Percentiles rank a stretch among this genome's conserved stretches.
phyloP scores from a whole-genome alignment of 2,329 filamentous ascomycete genomes.

The Pseudogymnoascus sp. region DNA sequence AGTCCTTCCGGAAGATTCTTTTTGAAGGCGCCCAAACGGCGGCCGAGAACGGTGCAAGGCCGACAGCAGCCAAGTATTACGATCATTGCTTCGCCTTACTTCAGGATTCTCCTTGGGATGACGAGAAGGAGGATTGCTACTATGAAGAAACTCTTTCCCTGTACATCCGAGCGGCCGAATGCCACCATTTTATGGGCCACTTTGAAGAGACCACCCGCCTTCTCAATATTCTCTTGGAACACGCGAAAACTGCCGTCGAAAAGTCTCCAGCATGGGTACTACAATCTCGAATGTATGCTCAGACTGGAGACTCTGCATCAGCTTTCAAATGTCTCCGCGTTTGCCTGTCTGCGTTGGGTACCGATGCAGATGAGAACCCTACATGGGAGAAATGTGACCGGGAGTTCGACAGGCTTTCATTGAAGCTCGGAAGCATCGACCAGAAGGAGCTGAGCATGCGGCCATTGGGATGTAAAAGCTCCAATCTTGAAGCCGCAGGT shows the following conservation, averaged over 20 bases:
- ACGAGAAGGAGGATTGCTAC: constrained; percentile 60
- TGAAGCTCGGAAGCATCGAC: constrained; percentile 53
- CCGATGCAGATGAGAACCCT: constrained; percentile 57
- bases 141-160: constrained; percentile 82
- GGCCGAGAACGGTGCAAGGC: constrained; percentile 73
- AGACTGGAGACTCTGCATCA: constrained; percentile 62
- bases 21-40: constrained; percentile 73
- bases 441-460: constrained; percentile 39
- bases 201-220: constrained; percentile 59
- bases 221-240: constrained; percentile 61
- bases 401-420: constrained; percentile 59
- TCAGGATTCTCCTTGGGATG: constrained; percentile 71
- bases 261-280: constrained; percentile 80
- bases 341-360: constrained; percentile 62
- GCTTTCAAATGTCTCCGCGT: constrained; percentile 65
- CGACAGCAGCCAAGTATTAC: constrained; percentile 78
- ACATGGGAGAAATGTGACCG: constrained; percentile 71
- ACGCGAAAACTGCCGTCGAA: constrained; percentile 66
- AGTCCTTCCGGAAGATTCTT: constrained; percentile 62
- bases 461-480: constrained; percentile 37
- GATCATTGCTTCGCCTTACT: constrained; percentile 69
- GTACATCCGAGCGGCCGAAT: constrained; percentile 73
- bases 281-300: constrained; percentile 69
- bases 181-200: constrained; percentile 71
- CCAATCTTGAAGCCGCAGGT: constrained; percentile 55